phyloP scores from a whole-genome alignment of 2,329 filamentous ascomycete genomes.

The Diplodia mutila region DNA sequence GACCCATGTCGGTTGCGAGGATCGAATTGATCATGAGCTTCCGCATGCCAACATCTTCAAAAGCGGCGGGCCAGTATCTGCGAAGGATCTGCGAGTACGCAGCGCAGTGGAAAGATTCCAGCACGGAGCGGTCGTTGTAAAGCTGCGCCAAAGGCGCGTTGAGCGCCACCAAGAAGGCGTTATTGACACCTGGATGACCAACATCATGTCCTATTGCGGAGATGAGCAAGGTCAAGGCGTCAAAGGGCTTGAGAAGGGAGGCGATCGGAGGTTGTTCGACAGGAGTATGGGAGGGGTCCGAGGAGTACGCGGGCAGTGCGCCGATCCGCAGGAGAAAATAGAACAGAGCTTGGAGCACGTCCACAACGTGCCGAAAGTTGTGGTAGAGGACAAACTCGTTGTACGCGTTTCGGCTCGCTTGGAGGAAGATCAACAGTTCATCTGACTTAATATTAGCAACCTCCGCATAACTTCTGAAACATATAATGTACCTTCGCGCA shows the following conservation, averaged over 20 bases:
- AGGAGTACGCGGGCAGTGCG: constrained; percentile 69
- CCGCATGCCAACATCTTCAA: constrained; percentile 77
- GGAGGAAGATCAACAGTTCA: constrained; percentile 80
- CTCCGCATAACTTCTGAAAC: constrained; percentile 17
- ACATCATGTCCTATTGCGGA: constrained; percentile 98
- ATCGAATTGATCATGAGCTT: constrained; percentile 97
- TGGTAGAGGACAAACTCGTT: constrained; percentile 96
- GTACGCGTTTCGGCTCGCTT: constrained; percentile 91
- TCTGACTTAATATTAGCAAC: constrained; percentile 54
- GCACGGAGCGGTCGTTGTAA: constrained; percentile 94
- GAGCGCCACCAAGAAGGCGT: constrained; percentile 88
- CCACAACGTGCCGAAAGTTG: constrained; percentile 96
- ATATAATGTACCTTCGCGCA: constrained; percentile 66
- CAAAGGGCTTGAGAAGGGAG: constrained; percentile 78
- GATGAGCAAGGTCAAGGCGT: constrained; percentile 85
- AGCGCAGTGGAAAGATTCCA: constrained; percentile 97
- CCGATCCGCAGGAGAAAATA: constrained; percentile 84
- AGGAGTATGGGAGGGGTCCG: neutral
- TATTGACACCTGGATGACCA: constrained; percentile 96
- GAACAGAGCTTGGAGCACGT: constrained; percentile 92
- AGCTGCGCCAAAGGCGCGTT: constrained; percentile 92
- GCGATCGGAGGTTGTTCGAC: constrained; percentile 64
- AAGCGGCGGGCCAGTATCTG: constrained; percentile 85
- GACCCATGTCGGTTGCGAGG: constrained; percentile 93
- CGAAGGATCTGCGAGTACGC: constrained; percentile 95